Evolutionary conservation across 2,329 filamentous ascomycete species (phyloP).

Genomic region (Microdochium paspali): DNA sequence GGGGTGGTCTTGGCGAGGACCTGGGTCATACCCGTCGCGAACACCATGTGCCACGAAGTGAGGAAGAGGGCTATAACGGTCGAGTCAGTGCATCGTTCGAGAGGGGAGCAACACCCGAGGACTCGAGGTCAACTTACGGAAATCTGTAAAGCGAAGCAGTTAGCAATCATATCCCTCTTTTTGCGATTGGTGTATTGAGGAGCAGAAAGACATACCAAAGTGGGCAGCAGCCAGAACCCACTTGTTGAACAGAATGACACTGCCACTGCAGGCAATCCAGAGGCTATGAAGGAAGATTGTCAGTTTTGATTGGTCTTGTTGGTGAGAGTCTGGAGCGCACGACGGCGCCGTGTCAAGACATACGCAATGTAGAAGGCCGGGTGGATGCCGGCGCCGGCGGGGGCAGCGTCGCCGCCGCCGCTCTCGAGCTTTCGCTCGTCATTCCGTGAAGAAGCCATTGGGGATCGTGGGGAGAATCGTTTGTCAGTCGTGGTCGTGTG

Average conservation of each 20-base stretch:
- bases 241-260: conserved; percentile 90
- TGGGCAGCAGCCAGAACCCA: conserved; percentile 69
- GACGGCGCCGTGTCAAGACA: conserved; percentile 1
- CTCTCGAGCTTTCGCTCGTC: conserved; percentile 15
- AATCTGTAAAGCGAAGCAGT: conserved; percentile 21
- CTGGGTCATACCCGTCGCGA: conserved; percentile 58
- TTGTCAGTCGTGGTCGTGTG: too few relatives aligned
- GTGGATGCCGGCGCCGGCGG: conserved; percentile 9
- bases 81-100: neutral
- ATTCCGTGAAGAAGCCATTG: neutral
- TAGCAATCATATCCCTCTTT: neutral
- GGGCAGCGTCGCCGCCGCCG: conserved; percentile 8
- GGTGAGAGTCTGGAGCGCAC: neutral
- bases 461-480: neutral
- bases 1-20: conserved; percentile 53
- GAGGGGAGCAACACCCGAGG: neutral
- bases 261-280: conserved; percentile 81
- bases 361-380: conserved; percentile 16
- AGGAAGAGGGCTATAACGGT: conserved; percentile 39
- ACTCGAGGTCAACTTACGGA: conserved; percentile 26
- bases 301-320: conserved; percentile 1
- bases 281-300: conserved; percentile 28
- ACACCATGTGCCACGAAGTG: conserved; percentile 59
- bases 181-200: conserved; percentile 6
- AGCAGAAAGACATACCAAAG: conserved; percentile 51